phyloP scores from a whole-genome alignment of 805 yeast species.

The Candida caryicola region DNA sequence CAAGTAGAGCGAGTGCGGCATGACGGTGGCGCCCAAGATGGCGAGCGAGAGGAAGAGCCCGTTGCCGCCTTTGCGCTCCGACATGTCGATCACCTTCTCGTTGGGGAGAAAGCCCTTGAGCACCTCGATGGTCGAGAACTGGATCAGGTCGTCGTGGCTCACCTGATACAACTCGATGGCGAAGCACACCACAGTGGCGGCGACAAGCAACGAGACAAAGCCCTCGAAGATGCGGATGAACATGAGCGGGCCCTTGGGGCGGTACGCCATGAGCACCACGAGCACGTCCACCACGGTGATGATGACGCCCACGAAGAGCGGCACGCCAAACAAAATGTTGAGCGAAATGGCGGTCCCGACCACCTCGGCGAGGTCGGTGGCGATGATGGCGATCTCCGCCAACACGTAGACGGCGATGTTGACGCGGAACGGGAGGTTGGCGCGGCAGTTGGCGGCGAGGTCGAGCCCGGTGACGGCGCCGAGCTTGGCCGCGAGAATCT shows the following conservation, averaged over 20 bases:
- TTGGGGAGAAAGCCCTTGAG: constrained; percentile 65
- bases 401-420: constrained; percentile 65
- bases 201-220: constrained; percentile 72
- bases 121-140: constrained; percentile 49
- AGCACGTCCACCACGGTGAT: constrained; percentile 84
- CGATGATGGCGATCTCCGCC: constrained; percentile 89
- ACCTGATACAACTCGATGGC: constrained; percentile 73
- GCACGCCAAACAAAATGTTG: constrained; percentile 76
- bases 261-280: constrained; percentile 81
- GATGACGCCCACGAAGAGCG: constrained; percentile 78
- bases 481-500: constrained; percentile 76
- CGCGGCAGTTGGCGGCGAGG: constrained; percentile 81
- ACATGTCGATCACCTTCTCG: constrained; percentile 32
- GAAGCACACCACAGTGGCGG: constrained; percentile 84
- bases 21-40: constrained; percentile 88
- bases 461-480: constrained; percentile 95
- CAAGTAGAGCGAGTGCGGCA: constrained; percentile 86
- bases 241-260: constrained; percentile 77
- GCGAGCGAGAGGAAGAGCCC: constrained; percentile 79
- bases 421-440: constrained; percentile 61
- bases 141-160: constrained; percentile 45
- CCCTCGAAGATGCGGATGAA: constrained; percentile 78
- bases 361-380: constrained; percentile 95
- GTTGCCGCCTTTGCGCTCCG: constrained; percentile 25
- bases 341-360: constrained; percentile 96